Evolutionary conservation across 2,329 filamentous ascomycete genomes (phyloP), one percentile per base, ranked within the genome.

Genomic region (Nemania bipapillata): DNA sequence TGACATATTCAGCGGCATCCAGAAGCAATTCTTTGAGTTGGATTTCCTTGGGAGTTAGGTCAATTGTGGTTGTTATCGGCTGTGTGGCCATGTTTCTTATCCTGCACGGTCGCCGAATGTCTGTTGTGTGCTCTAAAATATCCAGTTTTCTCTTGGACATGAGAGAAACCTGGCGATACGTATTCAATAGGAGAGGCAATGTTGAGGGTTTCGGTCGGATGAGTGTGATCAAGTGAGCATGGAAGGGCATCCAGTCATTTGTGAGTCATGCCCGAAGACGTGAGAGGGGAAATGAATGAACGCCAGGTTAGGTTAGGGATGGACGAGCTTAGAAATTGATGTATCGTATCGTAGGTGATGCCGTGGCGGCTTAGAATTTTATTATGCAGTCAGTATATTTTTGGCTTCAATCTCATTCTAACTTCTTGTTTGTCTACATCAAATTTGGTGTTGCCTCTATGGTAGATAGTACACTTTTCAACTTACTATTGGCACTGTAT

Each of bases 1-100:
- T 87, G 69, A 94, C 89, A 75, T 89, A 91, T 11, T 85, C 80
- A 26, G 92, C 92, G n/a, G 94, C 92, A 77, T 96, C 93, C 20
- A 97, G 85, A 22, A 98, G 86, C 12, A 97, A 86, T n/a, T 83
- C 80, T 69, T 91, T 90, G 45, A 97, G 85, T 71, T 90, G 90
- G 47, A 85, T 81, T 80, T 98, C 95, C 63, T 89, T 86, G 4
- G 87, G 82, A 12, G 87, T 94, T 69, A 97, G 88, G 66, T 81
- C 76, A 47, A 88, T 79, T 22, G 74, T 78, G 40, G 76, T 74
- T 22, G 75, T 77, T 1, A 72, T 72, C 6, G 75, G 74, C 52
- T 74, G 70, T 5, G 74, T 54, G 32, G 72, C 66, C 78, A 79
- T 79, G 63, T 73, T 79, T 55, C 74, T 74, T 45, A 75, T 73